Evolutionary conservation across 192 early-diverging fungal genomes (phyloP).

Genomic region (Coemansia sp.): DNA sequence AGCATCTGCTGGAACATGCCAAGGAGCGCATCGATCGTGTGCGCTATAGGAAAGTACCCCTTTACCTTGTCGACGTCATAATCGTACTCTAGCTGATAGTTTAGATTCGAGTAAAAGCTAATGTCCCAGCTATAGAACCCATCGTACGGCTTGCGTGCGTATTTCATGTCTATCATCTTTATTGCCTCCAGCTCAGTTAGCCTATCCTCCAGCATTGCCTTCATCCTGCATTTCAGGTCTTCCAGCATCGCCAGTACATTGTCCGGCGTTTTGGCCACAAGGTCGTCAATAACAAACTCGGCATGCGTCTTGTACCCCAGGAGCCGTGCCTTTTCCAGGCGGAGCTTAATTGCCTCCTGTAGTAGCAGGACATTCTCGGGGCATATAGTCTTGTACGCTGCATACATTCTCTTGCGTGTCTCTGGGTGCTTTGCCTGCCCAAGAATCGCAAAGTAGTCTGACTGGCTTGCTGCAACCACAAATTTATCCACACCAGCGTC

Average conservation of each 20-base stretch:
- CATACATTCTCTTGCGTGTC: conserved; percentile 8
- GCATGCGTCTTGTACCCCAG: conserved; percentile 68
- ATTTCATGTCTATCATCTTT: conserved; percentile 43
- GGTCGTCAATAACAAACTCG: conserved; percentile 62
- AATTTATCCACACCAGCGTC: not conserved
- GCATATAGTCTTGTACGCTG: conserved; percentile 1
- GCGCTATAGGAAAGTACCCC: conserved; percentile 64
- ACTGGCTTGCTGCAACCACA: not conserved
- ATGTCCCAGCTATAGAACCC: conserved; percentile 66
- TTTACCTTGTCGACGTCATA: conserved; percentile 69
- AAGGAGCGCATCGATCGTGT: conserved; percentile 58
- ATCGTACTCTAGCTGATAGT: conserved; percentile 59
- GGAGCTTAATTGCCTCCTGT: conserved; percentile 54
- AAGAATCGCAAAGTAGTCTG: conserved; percentile 9
- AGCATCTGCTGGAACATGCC: conserved; percentile 65
- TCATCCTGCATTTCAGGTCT: conserved; percentile 23
- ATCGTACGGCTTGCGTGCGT: not conserved
- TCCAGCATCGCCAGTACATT: conserved; percentile 52
- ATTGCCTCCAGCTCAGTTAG: conserved; percentile 57
- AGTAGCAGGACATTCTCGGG: conserved; percentile 55
- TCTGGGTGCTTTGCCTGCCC: not conserved
- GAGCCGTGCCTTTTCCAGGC: conserved; percentile 51
- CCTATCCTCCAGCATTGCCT: conserved; percentile 50
- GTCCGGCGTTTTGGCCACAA: conserved; percentile 68
- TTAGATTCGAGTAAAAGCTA: conserved; percentile 61